Conservation (phyloP, 2,329 filamentous ascomycete genomes). For the Bisporella sp. region DNA sequence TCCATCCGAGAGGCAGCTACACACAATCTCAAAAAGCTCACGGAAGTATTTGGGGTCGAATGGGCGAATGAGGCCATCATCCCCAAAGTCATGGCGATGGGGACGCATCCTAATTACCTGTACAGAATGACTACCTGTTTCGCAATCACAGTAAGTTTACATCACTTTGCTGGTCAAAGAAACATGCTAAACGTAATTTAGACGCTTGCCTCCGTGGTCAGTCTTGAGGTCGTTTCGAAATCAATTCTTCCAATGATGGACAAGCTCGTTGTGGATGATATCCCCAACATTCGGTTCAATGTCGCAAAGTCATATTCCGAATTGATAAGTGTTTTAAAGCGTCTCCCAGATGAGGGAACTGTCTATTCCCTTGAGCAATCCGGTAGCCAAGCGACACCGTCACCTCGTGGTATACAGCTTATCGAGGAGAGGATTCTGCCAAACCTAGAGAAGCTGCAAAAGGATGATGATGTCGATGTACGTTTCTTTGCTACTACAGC, state of each 20-base stretch:
- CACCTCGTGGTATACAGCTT: constrained; percentile 67
- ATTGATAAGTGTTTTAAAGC: constrained; percentile 84
- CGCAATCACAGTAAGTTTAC: constrained; percentile 80
- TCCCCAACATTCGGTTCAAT: constrained; percentile 99
- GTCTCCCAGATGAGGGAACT: constrained; percentile 82
- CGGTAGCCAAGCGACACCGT: constrained; percentile 52
- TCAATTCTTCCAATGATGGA: constrained; percentile 95
- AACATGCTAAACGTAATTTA: constrained; percentile 34
- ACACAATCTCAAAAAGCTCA: constrained; percentile 95
- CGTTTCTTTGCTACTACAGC: constrained; percentile 95
- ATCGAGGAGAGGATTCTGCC: constrained; percentile 84
- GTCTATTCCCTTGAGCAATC: constrained; percentile 80
- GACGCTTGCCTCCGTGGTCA: constrained; percentile 91
- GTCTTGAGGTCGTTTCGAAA: constrained; percentile 84
- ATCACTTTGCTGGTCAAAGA: background rate
- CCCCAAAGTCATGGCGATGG: constrained; percentile 98
- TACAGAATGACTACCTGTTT: constrained; percentile 99
- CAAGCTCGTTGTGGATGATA: constrained; percentile 87
- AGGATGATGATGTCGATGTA: constrained; percentile 96
- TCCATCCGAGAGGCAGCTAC: constrained; percentile 97
- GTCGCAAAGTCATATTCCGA: constrained; percentile 96
- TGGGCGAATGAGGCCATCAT: constrained; percentile 98
- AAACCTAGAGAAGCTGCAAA: constrained; percentile 89
- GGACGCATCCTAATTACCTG: constrained; percentile 94
- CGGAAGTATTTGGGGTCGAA: constrained; percentile 95